These are phyloP conservation scores for Dryas drummondii DNA, from an alignment of 306 rosid genomes.

Conservation along the genomic window DNA sequence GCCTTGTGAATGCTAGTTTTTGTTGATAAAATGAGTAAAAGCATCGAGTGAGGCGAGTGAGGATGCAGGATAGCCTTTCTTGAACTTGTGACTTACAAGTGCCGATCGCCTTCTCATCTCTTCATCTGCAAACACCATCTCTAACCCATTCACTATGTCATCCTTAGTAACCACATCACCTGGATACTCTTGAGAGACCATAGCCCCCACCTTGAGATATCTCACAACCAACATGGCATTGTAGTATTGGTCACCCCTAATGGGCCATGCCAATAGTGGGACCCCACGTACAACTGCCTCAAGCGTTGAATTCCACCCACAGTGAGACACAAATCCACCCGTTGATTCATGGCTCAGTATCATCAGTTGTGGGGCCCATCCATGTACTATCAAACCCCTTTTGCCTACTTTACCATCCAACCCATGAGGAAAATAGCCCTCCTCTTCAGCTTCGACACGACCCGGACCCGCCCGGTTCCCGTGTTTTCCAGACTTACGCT, in stretches of 20 bases:
- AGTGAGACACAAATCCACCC: slow-evolving; percentile 19
- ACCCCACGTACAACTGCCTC: slow-evolving; percentile 22
- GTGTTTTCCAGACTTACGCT: background rate
- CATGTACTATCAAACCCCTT: slow-evolving; percentile 7
- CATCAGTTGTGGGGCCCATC: slow-evolving; percentile 23
- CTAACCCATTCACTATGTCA: slow-evolving; percentile 9
- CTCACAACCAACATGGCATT: slow-evolving; percentile 18
- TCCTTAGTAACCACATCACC: slow-evolving; percentile 13
- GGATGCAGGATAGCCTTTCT: slow-evolving; percentile 20
- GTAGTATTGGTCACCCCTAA: slow-evolving; percentile 28
- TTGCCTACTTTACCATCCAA: slow-evolving; percentile 8
- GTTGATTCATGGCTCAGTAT: slow-evolving; percentile 19
- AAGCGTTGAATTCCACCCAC: slow-evolving; percentile 27
- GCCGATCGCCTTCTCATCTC: slow-evolving; percentile 5
- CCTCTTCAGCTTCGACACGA: background rate
- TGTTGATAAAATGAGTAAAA: slow-evolving; percentile 15
- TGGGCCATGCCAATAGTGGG: slow-evolving; percentile 29
- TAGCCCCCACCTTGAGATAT: slow-evolving; percentile 14
- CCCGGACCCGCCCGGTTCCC: background rate
- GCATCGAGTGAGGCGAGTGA: slow-evolving; percentile 14
- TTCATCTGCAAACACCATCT: slow-evolving; percentile 12
- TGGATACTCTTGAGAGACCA: background rate
- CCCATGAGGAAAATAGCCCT: slow-evolving; percentile 8
- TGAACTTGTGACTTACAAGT: background rate
- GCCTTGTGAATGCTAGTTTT: too few relatives aligned